These are phyloP conservation scores for Phytophthora pluvialis DNA, from an alignment of 352 stramenopile species.

Conservation along the genomic window DNA sequence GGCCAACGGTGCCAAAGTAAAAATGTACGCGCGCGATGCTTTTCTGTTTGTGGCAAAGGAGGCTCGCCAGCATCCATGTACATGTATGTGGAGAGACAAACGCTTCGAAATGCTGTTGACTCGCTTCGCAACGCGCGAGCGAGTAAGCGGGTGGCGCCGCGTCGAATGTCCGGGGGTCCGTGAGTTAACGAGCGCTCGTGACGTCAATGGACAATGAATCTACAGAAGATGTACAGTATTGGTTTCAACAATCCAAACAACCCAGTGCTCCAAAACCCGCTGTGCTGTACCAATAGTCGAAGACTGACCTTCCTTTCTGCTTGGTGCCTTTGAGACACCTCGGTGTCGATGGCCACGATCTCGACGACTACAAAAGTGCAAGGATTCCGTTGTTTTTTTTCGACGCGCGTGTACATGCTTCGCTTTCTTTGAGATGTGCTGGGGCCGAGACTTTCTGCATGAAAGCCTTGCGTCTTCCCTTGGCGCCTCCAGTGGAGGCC, in stretches of 20 bases:
- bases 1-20: no score
- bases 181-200: neutral
- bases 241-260: no score
- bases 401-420: conserved; percentile 11
- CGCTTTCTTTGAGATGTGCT: conserved; percentile 21
- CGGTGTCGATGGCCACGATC: neutral
- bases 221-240: no score
- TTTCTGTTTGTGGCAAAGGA: neutral
- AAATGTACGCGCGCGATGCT: no score
- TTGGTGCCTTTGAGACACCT: conserved; percentile 1
- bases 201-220: neutral
- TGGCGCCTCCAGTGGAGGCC: neutral
- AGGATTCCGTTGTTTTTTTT: conserved; percentile 15
- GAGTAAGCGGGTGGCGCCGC: conserved; percentile 12
- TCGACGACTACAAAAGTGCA: conserved; percentile 14
- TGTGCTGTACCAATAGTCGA: no score
- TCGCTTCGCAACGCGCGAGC: neutral
- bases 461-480: conserved; percentile 3
- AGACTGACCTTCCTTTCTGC: neutral
- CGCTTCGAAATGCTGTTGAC: conserved; percentile 13
- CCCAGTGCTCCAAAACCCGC: no score
- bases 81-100: conserved; percentile 5
- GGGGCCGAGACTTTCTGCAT: conserved; percentile 6
- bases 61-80: neutral
- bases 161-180: conserved; percentile 1